These are phyloP conservation scores for Sanghuangporus baumii DNA, from an alignment of 1,284 basidiomycete genomes.

Conservation along the genomic window DNA sequence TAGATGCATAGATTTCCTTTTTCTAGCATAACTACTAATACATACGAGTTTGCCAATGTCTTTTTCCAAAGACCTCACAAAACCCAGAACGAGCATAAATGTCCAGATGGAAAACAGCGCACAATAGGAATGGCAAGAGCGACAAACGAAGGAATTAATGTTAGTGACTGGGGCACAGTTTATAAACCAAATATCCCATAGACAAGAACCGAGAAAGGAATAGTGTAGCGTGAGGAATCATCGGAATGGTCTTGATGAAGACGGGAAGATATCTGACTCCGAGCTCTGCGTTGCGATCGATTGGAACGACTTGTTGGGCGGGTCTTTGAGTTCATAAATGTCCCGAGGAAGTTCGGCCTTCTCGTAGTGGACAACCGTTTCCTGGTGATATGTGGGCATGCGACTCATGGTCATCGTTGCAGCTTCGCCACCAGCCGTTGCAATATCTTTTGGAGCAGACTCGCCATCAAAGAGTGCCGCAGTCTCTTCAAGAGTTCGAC, in stretches of 20 bases:
- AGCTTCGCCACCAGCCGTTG: conserved; percentile 43
- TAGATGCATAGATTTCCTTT: neutral
- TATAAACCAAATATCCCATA: neutral
- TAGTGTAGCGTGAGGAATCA: neutral
- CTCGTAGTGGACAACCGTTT: conserved; percentile 7
- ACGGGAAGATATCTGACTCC: conserved; percentile 2
- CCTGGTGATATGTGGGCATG: neutral
- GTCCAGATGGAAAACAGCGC: too few relatives aligned
- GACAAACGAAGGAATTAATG: too few relatives aligned
- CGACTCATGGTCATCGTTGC: conserved; percentile 36
- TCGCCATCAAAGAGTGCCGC: conserved; percentile 36
- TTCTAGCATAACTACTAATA: neutral
- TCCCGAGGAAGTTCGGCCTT: conserved; percentile 1
- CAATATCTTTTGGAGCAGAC: conserved; percentile 35
- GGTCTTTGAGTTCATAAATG: conserved; percentile 2
- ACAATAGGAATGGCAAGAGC: too few relatives aligned
- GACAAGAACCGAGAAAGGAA: neutral
- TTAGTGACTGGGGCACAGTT: too few relatives aligned
- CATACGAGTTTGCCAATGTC: neutral
- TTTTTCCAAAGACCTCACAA: neutral
- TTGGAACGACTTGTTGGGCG: neutral
- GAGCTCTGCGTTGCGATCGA: neutral
- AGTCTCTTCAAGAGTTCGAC: conserved; percentile 62
- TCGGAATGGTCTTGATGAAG: neutral
- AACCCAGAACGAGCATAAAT: too few relatives aligned